Conservation (phyloP, 306 rosid genomes). For the Trifolium pratense region DNA sequence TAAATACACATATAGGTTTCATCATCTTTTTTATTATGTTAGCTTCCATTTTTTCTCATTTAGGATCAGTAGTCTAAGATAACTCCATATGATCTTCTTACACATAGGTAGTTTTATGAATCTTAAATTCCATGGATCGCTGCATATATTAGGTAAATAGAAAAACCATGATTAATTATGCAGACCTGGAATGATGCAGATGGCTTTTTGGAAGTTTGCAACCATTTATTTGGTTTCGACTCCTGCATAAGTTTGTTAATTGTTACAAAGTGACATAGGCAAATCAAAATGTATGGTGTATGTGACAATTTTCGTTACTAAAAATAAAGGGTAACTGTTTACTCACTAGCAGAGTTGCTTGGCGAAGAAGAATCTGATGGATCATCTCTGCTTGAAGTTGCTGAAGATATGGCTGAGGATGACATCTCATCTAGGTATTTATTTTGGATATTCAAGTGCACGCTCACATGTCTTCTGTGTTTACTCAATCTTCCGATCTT, state of each 20-base stretch:
- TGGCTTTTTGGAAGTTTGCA: background rate
- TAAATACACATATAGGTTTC: background rate
- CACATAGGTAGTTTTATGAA: background rate
- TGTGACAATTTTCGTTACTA: constrained; percentile 12
- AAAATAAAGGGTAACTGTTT: constrained; percentile 34
- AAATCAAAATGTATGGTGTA: background rate
- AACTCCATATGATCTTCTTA: background rate
- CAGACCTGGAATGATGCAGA: background rate
- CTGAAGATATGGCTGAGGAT: constrained; percentile 78
- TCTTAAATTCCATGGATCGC: background rate
- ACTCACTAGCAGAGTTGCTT: constrained; percentile 59
- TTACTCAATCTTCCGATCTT: constrained; percentile 18
- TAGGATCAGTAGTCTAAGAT: background rate
- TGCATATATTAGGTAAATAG: background rate
- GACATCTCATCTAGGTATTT: constrained; percentile 80
- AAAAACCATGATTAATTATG: background rate
- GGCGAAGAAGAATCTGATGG: constrained; percentile 76
- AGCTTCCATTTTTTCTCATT: background rate
- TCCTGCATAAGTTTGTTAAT: constrained; percentile 23
- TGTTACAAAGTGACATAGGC: constrained; percentile 6
- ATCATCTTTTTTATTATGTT: background rate
- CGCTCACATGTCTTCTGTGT: constrained; percentile 7
- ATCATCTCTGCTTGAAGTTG: constrained; percentile 69
- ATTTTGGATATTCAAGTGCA: constrained; percentile 29
- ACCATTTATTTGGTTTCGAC: constrained; percentile 28